Base-by-base conservation (phyloP, 2,329 filamentous ascomycete species). In the Stromatinia cepivora region DNA sequence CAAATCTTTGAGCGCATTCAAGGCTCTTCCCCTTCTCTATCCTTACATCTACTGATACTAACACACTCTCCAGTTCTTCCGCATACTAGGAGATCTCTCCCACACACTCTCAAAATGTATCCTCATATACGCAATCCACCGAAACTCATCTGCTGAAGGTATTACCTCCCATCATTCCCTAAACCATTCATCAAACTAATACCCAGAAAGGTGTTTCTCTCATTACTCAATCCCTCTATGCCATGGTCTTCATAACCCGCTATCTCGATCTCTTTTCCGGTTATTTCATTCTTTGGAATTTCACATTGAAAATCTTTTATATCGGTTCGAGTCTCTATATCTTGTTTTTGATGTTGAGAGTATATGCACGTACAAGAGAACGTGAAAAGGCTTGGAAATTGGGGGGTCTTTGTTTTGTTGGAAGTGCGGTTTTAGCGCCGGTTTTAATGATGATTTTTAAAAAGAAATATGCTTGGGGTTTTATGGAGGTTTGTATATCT, bases 381-480 rank as follows among this genome's bases (percentile, higher is more conserved):
- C 86, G 89, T 66, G 94, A 98, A 82, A 88, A 93, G 75, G 92
- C 93, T n/a, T 97, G 94, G 94, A 97, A 94, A 81, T 83, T 97
- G 73, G 92, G 92, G 54, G 88, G 88, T 36, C 87, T 87, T 73
- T 90, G 90, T 66, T 80, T 94, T 3, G 84, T 81, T 17, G 90
- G 86, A 5, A 89, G 90, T 28, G 76, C 92, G 42, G 75, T 91
- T 17, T 78, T 91, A 42, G 90, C 92, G 13, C 93, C 93, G 0
- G 85, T 96, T 72, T 85, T 88, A 73, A 90, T 90, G 82, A 79
- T 91, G 73, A 87, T 93, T 67, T 90, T 94, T 75, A 83, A 87
- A 70, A 73, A 73, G 15, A 81, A 81, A 73, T 69, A 70, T 4
- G 70, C 76, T 11, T 88, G 84, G 84, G 75, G 80, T 65, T 84